Evolutionary conservation across 208 protist species (phyloP), one percentile per base, ranked within the genome.

Genomic region (Leishmania mexicana): DNA sequence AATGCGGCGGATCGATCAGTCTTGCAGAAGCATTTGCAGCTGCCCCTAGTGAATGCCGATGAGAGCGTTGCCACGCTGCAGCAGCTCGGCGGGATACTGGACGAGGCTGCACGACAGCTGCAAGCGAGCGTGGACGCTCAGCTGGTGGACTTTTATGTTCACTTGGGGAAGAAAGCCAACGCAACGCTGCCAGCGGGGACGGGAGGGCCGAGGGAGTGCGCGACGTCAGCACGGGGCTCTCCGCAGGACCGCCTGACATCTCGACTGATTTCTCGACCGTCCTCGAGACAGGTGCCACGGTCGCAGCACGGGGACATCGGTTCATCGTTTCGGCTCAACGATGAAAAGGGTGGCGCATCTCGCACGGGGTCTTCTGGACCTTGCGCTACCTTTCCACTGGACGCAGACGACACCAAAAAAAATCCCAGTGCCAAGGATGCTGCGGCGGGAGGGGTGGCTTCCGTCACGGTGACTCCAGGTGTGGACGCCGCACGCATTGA

Each of bases 101-200:
- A 83, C 8, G 38, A 76, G 38, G 47, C 83, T 3, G 62, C 67
- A 11, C 62, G 49, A 28, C 57, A 81, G 58, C 84, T 97, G 51
- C 67, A 85, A 62, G 60, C 13, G 67, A 75, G 79, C 7, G 75
- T 95, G 17, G 91, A 94, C 68, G 71, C 42, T 0, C 84, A 90
- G 51, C 57, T 95, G 15, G 84, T 93, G 21, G 87, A 88, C 47
- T 97, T 97, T 72, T 97, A 92, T 72, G 81, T 81, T 1, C 87
- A 95, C 80, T 76, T 95, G 83, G 82, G 81, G 24, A 53, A 62
- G 17, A 95, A 95, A 78, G 85, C 21, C 49, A 79, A 87, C 58
- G 45, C 76, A 21, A 58, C 78, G 28, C 65, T 80, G 67, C 58
- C 89, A 21, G 28, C 84, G 15, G 62, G 73, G 31, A 40, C 51